Evolutionary conservation across 345 rosid genomes (phyloP), one percentile per base, ranked within the genome.

Genomic region (Cardiospermum halicacabum): DNA sequence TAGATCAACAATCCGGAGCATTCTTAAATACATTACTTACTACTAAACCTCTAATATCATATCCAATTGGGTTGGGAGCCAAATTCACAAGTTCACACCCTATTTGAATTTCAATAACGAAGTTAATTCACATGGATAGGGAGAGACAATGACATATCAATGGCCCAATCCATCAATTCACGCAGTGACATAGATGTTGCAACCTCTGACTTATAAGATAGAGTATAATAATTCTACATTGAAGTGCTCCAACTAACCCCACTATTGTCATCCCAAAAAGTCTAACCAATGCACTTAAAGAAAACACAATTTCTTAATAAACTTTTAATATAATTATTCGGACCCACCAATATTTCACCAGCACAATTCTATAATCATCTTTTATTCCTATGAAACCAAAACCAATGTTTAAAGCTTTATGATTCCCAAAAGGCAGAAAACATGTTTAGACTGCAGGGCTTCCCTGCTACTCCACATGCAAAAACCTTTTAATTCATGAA

Each of bases 111-210:
- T n/a, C n/a, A n/a, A n/a, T n/a, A n/a, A n/a, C n/a, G n/a, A n/a
- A n/a, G n/a, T n/a, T n/a, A n/a, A n/a, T n/a, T n/a, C n/a, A n/a
- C n/a, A n/a, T n/a, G n/a, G n/a, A n/a, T n/a, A n/a, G n/a, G n/a
- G n/a, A 56, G 66, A 56, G 78, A 82, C 69, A 80, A 49, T 21
- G 84, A 81, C 85, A 34, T 74, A 62, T 76, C 85, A 75, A 72
- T 57, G 61, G 73, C n/a, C n/a, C n/a, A n/a, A n/a, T n/a, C n/a
- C n/a, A n/a, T n/a, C n/a, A n/a, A n/a, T n/a, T n/a, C n/a, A n/a
- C n/a, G n/a, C n/a, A n/a, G n/a, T n/a, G n/a, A n/a, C n/a, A n/a
- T n/a, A n/a, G n/a, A n/a, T n/a, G n/a, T n/a, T n/a, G n/a, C n/a
- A n/a, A n/a, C n/a, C n/a, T n/a, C n/a, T n/a, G 39, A 34, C 39